Evolutionary conservation across 148 eudicot genomes (phyloP), one percentile per base, ranked within the genome.

Genomic region (Nepenthes gracilis): DNA sequence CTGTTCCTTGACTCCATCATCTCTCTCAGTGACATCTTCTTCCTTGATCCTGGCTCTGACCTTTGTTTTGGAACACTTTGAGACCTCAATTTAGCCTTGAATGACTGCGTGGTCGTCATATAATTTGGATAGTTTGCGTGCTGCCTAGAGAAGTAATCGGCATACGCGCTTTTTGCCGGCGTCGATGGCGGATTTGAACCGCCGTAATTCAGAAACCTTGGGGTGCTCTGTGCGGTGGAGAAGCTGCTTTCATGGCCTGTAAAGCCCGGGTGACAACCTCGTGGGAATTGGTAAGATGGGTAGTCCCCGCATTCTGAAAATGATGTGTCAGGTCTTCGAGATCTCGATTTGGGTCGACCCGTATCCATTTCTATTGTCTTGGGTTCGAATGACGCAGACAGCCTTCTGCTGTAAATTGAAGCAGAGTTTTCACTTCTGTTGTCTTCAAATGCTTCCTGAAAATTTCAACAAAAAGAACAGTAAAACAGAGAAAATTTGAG

Each of bases 1-100:
- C 94, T 83, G 72, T 56, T 85, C 43, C 96, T 83, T 12, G 82
- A 71, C 72, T 88, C 97, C 81, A 88, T 80, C 83, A 83, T 77
- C 9, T 85, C 84, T 64, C 64, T 64, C 5, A 89, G 72, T 2
- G 87, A 80, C 34, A 81, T 35, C 73, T 64, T 81, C 69, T 71
- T 91, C 77, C 70, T 85, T 9, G 78, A 57, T 70, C 81, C 70
- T 4, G 63, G 35, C 12, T 80, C 87, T 2, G 83, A 80, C 68
- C 93, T 80, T 43, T 83, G 88, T 6, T 70, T 85, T 0, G 88
- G 93, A 33, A 85, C 93, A 54, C 93, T 83, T 6, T 85, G 88
- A 4, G 93, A 85, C 82, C 93, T 76, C 33, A 74, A 70, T 57
- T 83, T 83, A 5, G 83, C 83, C 68, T 78, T 64, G 59, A 83